Evolutionary conservation across 2,329 filamentous ascomycete genomes (phyloP).

Genomic region (Fusarium lateritium): DNA sequence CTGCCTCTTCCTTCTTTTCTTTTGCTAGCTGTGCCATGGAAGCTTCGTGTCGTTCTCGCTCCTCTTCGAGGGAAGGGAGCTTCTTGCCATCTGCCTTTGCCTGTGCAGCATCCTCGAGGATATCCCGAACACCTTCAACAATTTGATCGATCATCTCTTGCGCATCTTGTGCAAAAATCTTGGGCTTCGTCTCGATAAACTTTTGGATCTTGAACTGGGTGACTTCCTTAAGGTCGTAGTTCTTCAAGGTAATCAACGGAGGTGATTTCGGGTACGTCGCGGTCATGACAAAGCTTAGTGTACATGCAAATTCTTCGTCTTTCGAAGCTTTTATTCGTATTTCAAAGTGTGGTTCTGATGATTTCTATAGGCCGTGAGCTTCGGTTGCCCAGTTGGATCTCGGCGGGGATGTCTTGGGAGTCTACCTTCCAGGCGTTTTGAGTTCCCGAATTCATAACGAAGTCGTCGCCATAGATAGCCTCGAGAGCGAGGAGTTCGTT

Average conservation of each 20-base stretch:
- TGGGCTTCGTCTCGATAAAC: constrained; percentile 72
- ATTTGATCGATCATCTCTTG: constrained; percentile 76
- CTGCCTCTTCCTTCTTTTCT: constrained; percentile 68
- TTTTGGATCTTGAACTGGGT: constrained; percentile 80
- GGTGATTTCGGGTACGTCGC: constrained; percentile 91
- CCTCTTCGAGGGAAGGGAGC: constrained; percentile 89
- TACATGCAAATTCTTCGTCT: constrained; percentile 79
- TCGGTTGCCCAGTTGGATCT: constrained; percentile 29
- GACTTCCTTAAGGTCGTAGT: constrained; percentile 76
- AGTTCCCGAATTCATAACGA: constrained; percentile 78
- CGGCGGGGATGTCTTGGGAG: constrained; percentile 19
- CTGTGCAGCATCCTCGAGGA: constrained; percentile 88
- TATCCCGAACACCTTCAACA: constrained; percentile 77
- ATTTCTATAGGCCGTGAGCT: constrained; percentile 69
- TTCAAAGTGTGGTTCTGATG: constrained; percentile 86
- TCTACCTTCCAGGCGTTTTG: constrained; percentile 87
- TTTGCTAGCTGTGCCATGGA: constrained; percentile 73
- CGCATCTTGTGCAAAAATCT: constrained; percentile 65
- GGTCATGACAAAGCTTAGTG: constrained; percentile 84
- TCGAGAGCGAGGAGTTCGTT: constrained; percentile 89
- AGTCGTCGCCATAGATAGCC: constrained; percentile 93
- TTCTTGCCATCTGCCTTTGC: constrained; percentile 81
- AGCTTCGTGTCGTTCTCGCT: constrained; percentile 86
- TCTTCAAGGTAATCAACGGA: constrained; percentile 79
- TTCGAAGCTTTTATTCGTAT: constrained; percentile 82